Conservation (phyloP, 768 basidiomycete species). For the Lyophyllum shimeji region DNA sequence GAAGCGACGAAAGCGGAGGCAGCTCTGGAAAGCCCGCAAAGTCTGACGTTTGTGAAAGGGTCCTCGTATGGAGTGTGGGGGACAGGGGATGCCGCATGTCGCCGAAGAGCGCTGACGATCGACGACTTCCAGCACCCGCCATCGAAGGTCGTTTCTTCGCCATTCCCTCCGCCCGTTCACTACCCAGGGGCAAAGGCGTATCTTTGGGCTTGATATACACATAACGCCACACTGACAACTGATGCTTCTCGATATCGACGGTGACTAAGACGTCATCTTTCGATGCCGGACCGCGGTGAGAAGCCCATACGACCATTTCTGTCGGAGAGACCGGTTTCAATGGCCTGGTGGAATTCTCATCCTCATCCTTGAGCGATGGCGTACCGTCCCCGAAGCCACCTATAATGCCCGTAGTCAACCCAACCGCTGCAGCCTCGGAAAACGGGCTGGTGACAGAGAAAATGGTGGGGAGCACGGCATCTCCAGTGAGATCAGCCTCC, state of each 20-base stretch:
- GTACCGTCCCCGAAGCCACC: conserved; percentile 38
- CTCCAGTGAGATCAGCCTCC: conserved; percentile 65
- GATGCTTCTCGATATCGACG: conserved; percentile 49
- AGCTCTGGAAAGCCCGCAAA: conserved; percentile 39
- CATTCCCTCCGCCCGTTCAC: conserved; percentile 20
- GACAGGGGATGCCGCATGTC: conserved; percentile 39
- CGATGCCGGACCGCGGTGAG: conserved; percentile 39
- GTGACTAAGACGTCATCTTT: conserved; percentile 57
- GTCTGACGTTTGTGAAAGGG: conserved; percentile 33
- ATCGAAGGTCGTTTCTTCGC: conserved; percentile 43
- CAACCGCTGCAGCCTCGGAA: conserved; percentile 70
- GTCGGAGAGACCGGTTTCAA: conserved; percentile 57
- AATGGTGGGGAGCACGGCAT: conserved; percentile 73
- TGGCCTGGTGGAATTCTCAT: conserved; percentile 48
- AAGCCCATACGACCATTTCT: conserved; percentile 67
- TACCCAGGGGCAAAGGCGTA: conserved; percentile 40
- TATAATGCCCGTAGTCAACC: conserved; percentile 60
- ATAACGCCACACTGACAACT: conserved; percentile 73
- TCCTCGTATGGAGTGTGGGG: conserved; percentile 31
- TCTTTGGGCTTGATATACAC: conserved; percentile 62
- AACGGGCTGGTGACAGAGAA: conserved; percentile 80
- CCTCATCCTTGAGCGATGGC: conserved; percentile 51
- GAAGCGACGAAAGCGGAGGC: conserved; percentile 45
- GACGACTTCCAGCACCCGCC: conserved; percentile 32
- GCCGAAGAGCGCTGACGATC: conserved; percentile 36